Base-by-base conservation (phyloP, 2,329 filamentous ascomycete species). In the Xylariaceae sp. region DNA sequence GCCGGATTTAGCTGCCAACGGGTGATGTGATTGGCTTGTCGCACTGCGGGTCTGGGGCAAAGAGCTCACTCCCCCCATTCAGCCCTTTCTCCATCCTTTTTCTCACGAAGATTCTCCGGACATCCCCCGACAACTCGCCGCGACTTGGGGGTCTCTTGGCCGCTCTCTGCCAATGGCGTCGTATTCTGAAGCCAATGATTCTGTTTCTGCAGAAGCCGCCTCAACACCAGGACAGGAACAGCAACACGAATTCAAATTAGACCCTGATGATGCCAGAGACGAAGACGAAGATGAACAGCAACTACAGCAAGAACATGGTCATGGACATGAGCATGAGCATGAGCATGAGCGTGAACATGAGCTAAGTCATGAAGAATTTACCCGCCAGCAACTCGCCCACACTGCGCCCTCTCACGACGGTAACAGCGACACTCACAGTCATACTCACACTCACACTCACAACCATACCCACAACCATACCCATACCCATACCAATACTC, bases 71-170 rank as follows among this genome's bases (percentile, higher is more conserved):
- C 19, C 19, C 19, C 19, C 26, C 32, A 26, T 12, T 26, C 40
- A 39, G 34, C 26, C n/a, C 50, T 39, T 27, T 30, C 27, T 19
- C 47, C 37, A 32, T 27, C 27, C 35, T 29, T n/a, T 44, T 60
- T 67, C 61, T 64, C 64, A 67, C 65, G 65, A 67, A 65, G 65
- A 66, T 65, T 65, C 62, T 34, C 65, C 65, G 65, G 64, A 65
- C 42, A 67, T 67, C 65, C 61, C 51, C 65, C 65, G 65, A 66
- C 63, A 65, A 65, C 56, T 64, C 51, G 61, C 64, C 63, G 64
- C 53, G 49, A 51, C 40, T 43, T 37, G 3, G 45, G 3, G 45
- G 47, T 32, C 51, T 41, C 35, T 37, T 37, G 35, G 35, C 35
- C 8, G 35, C 35, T 43, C 35, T 43, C 54, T 47, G 46, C 48